These are phyloP conservation scores for Eutypella sp. DNA, from an alignment of 2,329 filamentous ascomycete species.

Conservation along the genomic window DNA sequence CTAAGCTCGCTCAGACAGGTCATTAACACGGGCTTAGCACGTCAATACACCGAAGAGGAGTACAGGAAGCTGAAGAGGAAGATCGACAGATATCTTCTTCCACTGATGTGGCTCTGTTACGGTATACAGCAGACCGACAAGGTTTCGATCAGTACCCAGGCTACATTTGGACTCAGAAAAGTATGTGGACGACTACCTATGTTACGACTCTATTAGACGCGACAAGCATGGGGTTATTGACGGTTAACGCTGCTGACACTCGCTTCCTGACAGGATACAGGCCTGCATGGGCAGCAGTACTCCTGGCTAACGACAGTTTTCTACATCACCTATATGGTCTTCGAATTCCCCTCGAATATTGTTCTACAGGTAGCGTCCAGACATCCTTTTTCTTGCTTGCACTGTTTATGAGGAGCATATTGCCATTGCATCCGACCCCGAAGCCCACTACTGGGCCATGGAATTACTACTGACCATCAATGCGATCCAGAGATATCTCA, in stretches of 20 bases:
- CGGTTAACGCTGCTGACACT: not conserved
- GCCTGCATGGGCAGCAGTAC: slow-evolving; percentile 28
- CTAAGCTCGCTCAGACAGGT: not conserved
- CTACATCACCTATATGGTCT: slow-evolving; percentile 28
- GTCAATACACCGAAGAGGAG: slow-evolving; percentile 31
- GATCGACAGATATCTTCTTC: slow-evolving; percentile 40
- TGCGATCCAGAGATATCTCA: slow-evolving; percentile 19
- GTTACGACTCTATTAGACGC: not conserved
- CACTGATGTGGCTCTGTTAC: slow-evolving; percentile 44
- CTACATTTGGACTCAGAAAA: slow-evolving; percentile 31
- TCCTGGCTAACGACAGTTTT: slow-evolving; percentile 29
- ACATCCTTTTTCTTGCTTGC: not conserved
- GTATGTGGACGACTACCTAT: slow-evolving; percentile 5
- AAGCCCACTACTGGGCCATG: not conserved
- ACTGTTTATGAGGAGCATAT: not conserved
- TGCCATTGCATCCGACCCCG: not conserved
- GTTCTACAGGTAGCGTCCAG: slow-evolving; percentile 12
- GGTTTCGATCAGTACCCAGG: slow-evolving; percentile 35
- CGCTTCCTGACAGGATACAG: slow-evolving; percentile 17
- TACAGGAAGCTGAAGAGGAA: slow-evolving; percentile 35
- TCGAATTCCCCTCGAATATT: slow-evolving; percentile 28
- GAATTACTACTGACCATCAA: not conserved
- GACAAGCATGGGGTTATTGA: not conserved
- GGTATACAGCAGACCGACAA: slow-evolving; percentile 46
- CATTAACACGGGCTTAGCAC: slow-evolving; percentile 1